Percentiles rank a stretch among this genome's conserved stretches.
phyloP scores from a whole-genome alignment of 139 green algal species.

The Dunaliella primolecta region DNA sequence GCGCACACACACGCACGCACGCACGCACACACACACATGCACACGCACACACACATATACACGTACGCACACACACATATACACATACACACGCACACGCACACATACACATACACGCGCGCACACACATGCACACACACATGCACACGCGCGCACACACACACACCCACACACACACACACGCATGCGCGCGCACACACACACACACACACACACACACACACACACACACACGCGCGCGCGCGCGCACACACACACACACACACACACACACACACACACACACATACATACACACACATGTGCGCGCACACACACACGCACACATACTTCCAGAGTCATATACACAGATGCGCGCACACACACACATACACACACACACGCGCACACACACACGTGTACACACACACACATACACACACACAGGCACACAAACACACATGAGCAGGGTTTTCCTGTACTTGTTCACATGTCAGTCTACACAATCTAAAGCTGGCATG shows the following conservation, averaged over 20 bases:
- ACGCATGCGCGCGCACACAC: background rate
- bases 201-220: background rate
- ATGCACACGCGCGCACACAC: background rate
- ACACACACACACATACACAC: background rate
- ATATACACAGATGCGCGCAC: background rate
- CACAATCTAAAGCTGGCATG: too few species aligned
- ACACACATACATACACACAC: background rate
- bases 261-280: background rate
- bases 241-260: background rate
- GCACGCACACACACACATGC: background rate
- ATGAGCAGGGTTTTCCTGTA: too few species aligned
- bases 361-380: background rate
- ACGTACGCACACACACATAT: background rate
- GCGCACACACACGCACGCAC: too few species aligned
- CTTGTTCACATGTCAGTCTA: too few species aligned
- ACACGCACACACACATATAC: background rate
- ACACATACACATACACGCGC: background rate
- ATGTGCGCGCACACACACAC: background rate
- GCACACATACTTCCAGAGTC: background rate
- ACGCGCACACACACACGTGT: background rate
- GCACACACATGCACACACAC: background rate
- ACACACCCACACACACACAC: conserved; percentile 1
- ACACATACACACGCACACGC: background rate
- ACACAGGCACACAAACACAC: too few species aligned
- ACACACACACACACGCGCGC: background rate